A percentile compares a stretch with the other conserved stretches of the same genome.
These are phyloP conservation scores for Colletotrichum chrysophilum DNA, from an alignment of 2,329 filamentous ascomycete genomes.

Conservation along the genomic window DNA sequence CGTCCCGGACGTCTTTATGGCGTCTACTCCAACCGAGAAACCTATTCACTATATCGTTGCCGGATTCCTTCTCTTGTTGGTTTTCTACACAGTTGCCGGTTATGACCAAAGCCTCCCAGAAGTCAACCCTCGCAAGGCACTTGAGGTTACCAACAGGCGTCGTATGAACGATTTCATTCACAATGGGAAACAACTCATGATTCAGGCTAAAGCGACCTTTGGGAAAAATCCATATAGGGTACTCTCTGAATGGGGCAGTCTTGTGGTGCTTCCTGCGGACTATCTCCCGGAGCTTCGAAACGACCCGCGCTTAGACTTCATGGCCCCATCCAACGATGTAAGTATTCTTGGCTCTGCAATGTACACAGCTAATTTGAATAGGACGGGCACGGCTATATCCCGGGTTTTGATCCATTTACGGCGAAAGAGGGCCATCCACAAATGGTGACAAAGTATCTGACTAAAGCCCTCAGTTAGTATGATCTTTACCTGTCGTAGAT, in stretches of 20 bases:
- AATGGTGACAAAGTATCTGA: neutral
- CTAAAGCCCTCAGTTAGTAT: neutral
- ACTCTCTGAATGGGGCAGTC: neutral
- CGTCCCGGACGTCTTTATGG: fast-evolving
- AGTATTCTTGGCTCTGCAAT: too few relatives aligned
- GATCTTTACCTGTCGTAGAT: fast-evolving
- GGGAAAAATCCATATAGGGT: neutral
- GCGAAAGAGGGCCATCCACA: fast-evolving
- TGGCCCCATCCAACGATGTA: neutral
- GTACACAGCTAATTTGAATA: neutral
- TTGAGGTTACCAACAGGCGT: neutral
- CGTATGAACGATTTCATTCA: neutral
- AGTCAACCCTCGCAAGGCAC: neutral
- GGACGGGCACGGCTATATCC: neutral
- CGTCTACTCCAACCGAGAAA: neutral
- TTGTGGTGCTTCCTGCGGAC: neutral
- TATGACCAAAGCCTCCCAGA: neutral
- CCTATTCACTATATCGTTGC: neutral
- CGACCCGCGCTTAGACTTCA: neutral
- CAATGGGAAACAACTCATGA: neutral
- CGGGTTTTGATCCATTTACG: neutral
- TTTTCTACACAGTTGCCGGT: neutral
- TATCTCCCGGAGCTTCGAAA: neutral
- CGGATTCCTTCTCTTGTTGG: neutral
- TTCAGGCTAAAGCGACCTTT: neutral